Evolutionary conservation across 768 basidiomycete species (phyloP).

Genomic region (Xerocomus potaroensis): DNA sequence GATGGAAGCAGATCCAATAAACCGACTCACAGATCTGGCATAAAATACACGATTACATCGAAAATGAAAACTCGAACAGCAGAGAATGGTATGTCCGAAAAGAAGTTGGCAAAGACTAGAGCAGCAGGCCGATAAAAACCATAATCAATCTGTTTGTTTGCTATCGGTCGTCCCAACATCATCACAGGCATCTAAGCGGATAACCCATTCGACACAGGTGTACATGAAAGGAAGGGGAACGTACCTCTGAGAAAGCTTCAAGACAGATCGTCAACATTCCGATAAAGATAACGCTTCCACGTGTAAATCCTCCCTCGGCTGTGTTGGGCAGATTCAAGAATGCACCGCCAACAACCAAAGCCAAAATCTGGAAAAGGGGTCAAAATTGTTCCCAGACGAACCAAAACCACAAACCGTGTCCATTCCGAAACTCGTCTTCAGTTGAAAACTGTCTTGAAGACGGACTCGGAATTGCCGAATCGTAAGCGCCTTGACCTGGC

Average conservation of each 20-base stretch:
- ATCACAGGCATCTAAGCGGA: constrained; percentile 56
- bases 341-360: constrained; percentile 68
- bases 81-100: constrained; percentile 69
- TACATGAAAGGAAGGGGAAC: constrained; percentile 9
- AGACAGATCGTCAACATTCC: constrained; percentile 63
- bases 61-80: constrained; percentile 54
- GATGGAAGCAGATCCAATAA: constrained; percentile 8
- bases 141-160: constrained; percentile 63
- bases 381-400: background rate
- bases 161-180: constrained; percentile 77
- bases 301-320: constrained; percentile 80
- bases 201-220: background rate
- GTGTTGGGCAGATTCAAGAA: constrained; percentile 71
- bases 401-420: constrained; percentile 45
- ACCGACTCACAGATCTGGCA: constrained; percentile 46
- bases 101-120: constrained; percentile 58
- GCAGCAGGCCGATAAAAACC: constrained; percentile 66
- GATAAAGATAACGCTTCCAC: constrained; percentile 76
- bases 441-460: constrained; percentile 74
- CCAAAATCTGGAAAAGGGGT: constrained; percentile 7
- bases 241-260: constrained; percentile 68
- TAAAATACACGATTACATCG: constrained; percentile 67
- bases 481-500: constrained; percentile 69
- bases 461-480: constrained; percentile 70
- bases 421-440: constrained; percentile 65